Base-by-base conservation (phyloP, 1,284 basidiomycete genomes). In the Cutaneotrichosporon sp. region DNA sequence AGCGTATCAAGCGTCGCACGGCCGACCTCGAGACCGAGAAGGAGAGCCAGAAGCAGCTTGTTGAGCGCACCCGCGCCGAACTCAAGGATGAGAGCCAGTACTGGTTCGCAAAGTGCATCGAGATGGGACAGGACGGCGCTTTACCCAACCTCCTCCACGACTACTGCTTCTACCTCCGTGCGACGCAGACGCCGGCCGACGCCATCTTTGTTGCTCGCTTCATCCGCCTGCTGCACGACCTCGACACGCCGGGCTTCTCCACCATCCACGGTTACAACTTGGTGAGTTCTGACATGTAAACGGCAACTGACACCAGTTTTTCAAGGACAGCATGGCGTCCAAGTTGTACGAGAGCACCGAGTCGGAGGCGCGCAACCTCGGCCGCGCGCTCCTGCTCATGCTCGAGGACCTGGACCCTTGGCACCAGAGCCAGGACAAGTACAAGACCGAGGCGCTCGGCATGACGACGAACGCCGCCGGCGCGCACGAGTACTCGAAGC, bases 281-380 rank as follows among this genome's bases (percentile, higher is more conserved):
- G 29, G 53, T 54, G 38, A 54, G 42, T 45, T 42, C n/a, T 11
- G 33, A 29, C 22, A 4, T 49, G 65, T 69, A 93, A n/a, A 33
- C 22, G 13, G n/a, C 25, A 27, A 25, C 53, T 54, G 16, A 54
- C 18, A 18, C 18, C 38, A 54, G 87, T 82, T 95, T 27, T 87
- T 97, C 57, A 87, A 89, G 34, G 89, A 93, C 64, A 87, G 91
- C 67, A 84, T 94, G 50, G 89, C 91, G 50, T 87, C 89, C 9
- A 85, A 94, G 11, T 83, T 98, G 27, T 97, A 95, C 76, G 89
- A 91, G 1, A 95, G 92, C 70, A 97, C 93, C 56, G 95, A 97
- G 81, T 92, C 91, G 70, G 95, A 99, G 80, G 94, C 94, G 8
- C 87, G 90, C 59, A 99, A 97, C 79, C 95, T 95, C 72, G 94